Conservation (phyloP, 495 filamentous ascomycete genomes). For the Apiosordaria backusii region DNA sequence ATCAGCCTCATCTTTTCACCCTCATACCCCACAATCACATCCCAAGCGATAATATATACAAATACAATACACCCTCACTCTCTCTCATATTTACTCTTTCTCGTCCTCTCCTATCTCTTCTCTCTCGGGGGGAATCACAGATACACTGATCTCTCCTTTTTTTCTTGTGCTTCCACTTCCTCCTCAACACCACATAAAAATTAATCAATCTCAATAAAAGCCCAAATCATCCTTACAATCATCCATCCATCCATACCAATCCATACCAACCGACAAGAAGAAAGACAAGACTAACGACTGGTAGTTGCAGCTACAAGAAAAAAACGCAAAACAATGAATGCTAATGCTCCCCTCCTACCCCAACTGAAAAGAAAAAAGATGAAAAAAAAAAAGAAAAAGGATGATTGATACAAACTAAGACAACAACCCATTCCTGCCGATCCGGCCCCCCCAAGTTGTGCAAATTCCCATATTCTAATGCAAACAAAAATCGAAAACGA, state of each 20-base stretch:
- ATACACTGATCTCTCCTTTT: not conserved
- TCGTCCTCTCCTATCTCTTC: too few species aligned
- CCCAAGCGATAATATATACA: too few species aligned
- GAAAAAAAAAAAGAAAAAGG: too few species aligned
- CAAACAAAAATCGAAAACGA: constrained; percentile 9
- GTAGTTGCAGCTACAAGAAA: not conserved
- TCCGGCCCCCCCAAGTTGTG: constrained; percentile 1
- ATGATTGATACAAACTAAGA: not conserved
- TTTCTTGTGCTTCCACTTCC: not conserved
- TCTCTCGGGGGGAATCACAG: not conserved
- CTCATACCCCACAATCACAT: too few species aligned
- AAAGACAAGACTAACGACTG: not conserved
- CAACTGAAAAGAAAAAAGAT: too few species aligned
- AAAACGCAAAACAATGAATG: constrained; percentile 15
- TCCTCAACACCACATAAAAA: not conserved
- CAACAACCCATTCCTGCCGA: not conserved
- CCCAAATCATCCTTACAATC: not conserved
- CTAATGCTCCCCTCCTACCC: constrained; percentile 13
- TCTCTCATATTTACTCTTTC: too few species aligned
- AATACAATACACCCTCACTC: too few species aligned
- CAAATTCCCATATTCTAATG: constrained; percentile 17
- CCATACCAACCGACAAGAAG: not conserved
- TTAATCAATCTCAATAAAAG: not conserved
- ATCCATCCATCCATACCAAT: not conserved
- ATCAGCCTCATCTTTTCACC: too few species aligned